Conservation (phyloP, 106 monocot species). For the Hemerocallis citrina region DNA sequence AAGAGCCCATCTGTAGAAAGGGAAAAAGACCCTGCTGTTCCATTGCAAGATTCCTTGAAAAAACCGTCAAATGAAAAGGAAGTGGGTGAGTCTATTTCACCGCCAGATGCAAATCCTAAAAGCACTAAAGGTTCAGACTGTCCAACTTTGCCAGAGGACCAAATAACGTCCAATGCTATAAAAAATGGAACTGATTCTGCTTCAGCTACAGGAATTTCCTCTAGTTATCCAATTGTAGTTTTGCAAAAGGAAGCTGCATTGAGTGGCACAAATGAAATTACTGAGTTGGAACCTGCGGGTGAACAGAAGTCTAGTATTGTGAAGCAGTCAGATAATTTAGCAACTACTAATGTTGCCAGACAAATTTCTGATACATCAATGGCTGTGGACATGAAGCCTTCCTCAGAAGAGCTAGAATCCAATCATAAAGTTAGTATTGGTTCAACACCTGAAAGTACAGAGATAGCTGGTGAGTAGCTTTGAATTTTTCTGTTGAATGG, state of each 20-base stretch:
- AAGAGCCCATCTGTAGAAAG: neutral
- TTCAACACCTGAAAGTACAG: slow-evolving; percentile 11
- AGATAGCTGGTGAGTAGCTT: slow-evolving; percentile 16
- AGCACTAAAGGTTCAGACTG: too few species aligned
- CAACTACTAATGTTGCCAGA: slow-evolving; percentile 3
- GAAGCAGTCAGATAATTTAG: slow-evolving; percentile 9
- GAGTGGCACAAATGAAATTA: slow-evolving; percentile 4
- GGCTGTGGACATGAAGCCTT: slow-evolving; percentile 5
- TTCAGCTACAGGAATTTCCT: neutral
- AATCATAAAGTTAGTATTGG: slow-evolving; percentile 6
- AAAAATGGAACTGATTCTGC: slow-evolving; percentile 20
- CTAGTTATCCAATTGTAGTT: slow-evolving; percentile 1
- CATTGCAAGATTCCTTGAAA: slow-evolving; percentile 17
- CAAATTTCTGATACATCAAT: slow-evolving; percentile 8
- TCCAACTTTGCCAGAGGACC: slow-evolving; percentile 9
- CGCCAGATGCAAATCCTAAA: neutral
- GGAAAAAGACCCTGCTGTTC: slow-evolving; percentile 8
- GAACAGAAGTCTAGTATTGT: slow-evolving; percentile 11
- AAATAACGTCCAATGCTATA: neutral
- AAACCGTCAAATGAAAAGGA: slow-evolving; percentile 11
- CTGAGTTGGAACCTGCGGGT: slow-evolving; percentile 7
- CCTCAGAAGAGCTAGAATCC: slow-evolving; percentile 17
- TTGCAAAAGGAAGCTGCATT: neutral
- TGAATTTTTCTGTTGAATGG: neutral
- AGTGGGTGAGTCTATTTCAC: slow-evolving; percentile 1